Percentiles rank a stretch among this genome's conserved stretches.
phyloP scores from a whole-genome alignment of 2,329 filamentous ascomycete genomes.

The Colletotrichum spinosum region DNA sequence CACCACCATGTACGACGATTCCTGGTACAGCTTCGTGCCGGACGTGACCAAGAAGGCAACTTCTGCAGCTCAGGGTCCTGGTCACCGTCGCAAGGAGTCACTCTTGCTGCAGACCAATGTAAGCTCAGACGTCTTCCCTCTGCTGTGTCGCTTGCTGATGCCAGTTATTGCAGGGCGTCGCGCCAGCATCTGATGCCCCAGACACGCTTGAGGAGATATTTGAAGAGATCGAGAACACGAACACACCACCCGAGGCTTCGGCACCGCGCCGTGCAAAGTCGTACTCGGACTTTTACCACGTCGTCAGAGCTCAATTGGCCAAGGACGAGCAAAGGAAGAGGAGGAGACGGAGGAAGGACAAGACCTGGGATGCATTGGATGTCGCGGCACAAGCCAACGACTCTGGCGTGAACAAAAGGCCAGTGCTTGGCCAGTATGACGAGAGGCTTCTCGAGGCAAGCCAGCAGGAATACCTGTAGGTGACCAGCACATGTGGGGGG shows the following conservation, averaged over 20 bases:
- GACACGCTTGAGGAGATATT: constrained; percentile 68
- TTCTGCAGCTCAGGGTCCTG: constrained; percentile 56
- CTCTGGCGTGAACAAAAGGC: constrained; percentile 14
- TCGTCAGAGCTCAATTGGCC: constrained; percentile 66
- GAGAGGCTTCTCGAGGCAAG: constrained; percentile 81
- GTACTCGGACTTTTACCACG: constrained; percentile 81
- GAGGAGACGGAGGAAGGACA: constrained; percentile 53
- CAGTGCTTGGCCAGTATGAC: constrained; percentile 68
- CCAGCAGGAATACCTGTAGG: constrained; percentile 86
- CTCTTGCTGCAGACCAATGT: constrained; percentile 76
- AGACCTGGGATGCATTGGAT: constrained; percentile 63
- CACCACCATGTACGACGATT: constrained; percentile 80
- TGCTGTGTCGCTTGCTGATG: constrained; percentile 16
- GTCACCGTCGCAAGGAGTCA: constrained; percentile 76
- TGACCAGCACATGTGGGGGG: neutral
- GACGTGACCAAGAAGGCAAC: constrained; percentile 65
- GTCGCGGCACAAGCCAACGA: constrained; percentile 45
- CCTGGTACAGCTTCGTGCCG: constrained; percentile 84
- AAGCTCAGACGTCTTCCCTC: constrained; percentile 43
- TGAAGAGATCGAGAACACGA: constrained; percentile 66
- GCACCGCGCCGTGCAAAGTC: constrained; percentile 77
- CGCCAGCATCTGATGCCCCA: constrained; percentile 61
- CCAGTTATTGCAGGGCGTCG: constrained; percentile 58
- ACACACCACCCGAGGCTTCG: constrained; percentile 74
- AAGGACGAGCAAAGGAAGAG: constrained; percentile 60